A percentile compares a stretch with the other conserved stretches of the same genome.
phyloP scores from a whole-genome alignment of 1,139 yeast genomes.

The Blastobotrys arbuscula region DNA sequence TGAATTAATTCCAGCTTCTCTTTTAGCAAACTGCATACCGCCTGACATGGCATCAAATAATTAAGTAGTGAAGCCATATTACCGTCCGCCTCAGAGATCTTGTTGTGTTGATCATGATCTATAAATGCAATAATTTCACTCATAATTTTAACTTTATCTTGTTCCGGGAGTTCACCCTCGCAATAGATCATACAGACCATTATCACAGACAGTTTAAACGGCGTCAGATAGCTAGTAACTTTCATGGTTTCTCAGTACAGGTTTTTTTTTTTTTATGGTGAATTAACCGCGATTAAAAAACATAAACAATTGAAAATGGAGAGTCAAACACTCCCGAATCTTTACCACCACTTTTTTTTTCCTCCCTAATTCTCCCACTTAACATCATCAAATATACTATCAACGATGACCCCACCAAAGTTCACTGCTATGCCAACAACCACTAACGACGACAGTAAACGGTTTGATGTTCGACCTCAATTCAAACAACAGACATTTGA shows the following conservation, averaged over 20 bases:
- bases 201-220: slow-evolving; percentile 26
- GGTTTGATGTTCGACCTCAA: slow-evolving; percentile 37
- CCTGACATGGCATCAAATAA: background rate
- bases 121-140: slow-evolving; percentile 21
- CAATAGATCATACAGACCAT: slow-evolving; percentile 24
- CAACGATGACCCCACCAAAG: slow-evolving; percentile 20
- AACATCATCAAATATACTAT: slow-evolving; percentile 16
- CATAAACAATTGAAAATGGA: too few relatives aligned
- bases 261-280: too few relatives aligned
- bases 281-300: too few relatives aligned
- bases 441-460: slow-evolving; percentile 22
- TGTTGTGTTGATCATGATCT: slow-evolving; percentile 18
- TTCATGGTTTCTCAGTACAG: background rate
- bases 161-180: slow-evolving; percentile 19
- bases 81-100: slow-evolving; percentile 12
- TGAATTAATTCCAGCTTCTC: slow-evolving; percentile 16
- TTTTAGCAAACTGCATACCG: slow-evolving; percentile 15
- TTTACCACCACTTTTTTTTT: background rate
- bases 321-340: too few relatives aligned
- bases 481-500: slow-evolving; percentile 62
- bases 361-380: background rate
- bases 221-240: slow-evolving; percentile 18
- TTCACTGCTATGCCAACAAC: slow-evolving; percentile 32
- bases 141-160: slow-evolving; percentile 21
- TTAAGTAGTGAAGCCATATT: background rate